Base-by-base conservation (phyloP, 2,329 filamentous ascomycete genomes). In the Metarhizium guizhouense region DNA sequence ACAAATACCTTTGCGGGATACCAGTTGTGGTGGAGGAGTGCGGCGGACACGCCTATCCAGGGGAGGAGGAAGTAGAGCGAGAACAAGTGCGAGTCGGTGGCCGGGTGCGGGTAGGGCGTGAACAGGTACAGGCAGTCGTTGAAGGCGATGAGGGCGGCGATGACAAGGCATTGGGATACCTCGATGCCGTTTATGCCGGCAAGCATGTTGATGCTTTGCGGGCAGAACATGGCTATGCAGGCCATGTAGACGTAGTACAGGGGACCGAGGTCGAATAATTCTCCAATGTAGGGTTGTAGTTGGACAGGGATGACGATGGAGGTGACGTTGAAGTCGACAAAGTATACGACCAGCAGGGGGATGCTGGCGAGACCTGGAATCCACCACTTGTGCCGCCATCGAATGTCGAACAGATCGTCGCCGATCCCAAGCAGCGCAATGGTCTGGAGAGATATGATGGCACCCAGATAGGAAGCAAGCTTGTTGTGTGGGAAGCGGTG, bases 121-220 rank as follows among this genome's bases (percentile, higher is more conserved):
- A 90, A 78, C 52, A 97, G 83, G 73, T 97, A 99, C 60, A 97
- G 80, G 53, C 81, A 77, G 70, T 97, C 94, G 74, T 99, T 99
- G 68, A 90, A 74, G 57, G 87, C 82, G 62, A 99, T 83, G 52
- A 97, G 81, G 54, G 85, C 71, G 30, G 92, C 93, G 67, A 99
- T 90, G 60, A 96, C 88, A 59, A 99, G 77, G 57, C 91, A 96
- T 74, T 99, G 94, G 11, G 88, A 85, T 55, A 97, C 94, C 71
- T 99, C 94, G 69, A 99, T 94, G 55, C 94, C 94, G 71, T 99
- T 99, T 72, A 99, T 90, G n/a, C 94, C 94, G 0, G 94, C 94
- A n/a, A 99, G 78, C 74, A 99, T 99, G 77, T 99, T 99, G 81
- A 99, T 99, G 71, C 90, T 91, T 75, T 99, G 97, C 6, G 94